Base-by-base conservation (phyloP, 2,329 filamentous ascomycete genomes). In the Teratosphaeria gauchensis region DNA sequence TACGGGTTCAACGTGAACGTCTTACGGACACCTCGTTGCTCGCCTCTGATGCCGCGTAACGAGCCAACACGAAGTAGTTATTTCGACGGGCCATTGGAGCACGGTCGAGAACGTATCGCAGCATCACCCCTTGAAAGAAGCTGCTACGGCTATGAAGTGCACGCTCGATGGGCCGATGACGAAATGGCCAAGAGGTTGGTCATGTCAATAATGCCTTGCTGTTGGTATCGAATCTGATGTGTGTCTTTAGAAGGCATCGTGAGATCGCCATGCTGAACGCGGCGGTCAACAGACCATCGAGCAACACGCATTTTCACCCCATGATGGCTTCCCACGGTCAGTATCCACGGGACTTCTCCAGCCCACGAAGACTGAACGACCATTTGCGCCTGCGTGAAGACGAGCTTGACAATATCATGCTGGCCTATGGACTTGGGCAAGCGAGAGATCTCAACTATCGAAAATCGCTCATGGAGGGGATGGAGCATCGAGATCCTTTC, bases 331-430 rank as follows among this genome's bases (percentile, higher is more conserved):
- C 42, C 4, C 65, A 70, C 42, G 69, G 68, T 3, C 60, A 61
- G n/a, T 74, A 71, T 53, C 73, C 72, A 7, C 38, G 56, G 4
- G 64, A 67, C 14, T 74, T 73, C 57, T 59, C 63, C 28, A 56
- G 57, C 1, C 64, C 57, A 60, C 62, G 59, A 66, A 66, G 52
- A 32, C 64, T 61, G 54, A 66, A 55, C 56, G 69, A 66, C 33
- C 59, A 68, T 35, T 35, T 71, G 30, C 59, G 62, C 46, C 63
- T 70, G 56, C 63, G 65, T 35, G 66, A 71, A 53, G 58, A 61
- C 59, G 65, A 62, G 58, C 61, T 69, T 1, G 67, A 72, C 42
- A 61, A 64, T 1, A 66, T 74, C 51, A 63, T 74, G 42, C 57
- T 61, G 32, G 66, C 66, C 0, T 74, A 74, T 52, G 62, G 62